Percentiles rank a stretch among this genome's conserved stretches.
Conservation (phyloP, 257 asterid species). For the Solanum acaule region DNA sequence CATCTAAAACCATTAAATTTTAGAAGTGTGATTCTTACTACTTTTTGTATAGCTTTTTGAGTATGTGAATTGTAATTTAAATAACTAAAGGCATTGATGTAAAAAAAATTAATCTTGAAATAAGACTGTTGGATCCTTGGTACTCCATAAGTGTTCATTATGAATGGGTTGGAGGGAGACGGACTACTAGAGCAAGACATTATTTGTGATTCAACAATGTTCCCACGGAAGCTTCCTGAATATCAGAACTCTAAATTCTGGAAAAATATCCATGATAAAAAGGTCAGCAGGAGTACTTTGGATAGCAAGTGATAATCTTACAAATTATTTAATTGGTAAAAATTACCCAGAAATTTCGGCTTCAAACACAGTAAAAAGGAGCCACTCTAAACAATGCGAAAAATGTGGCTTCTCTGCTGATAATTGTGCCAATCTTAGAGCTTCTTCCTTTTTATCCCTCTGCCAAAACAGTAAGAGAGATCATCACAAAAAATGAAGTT, state of each 20-base stretch:
- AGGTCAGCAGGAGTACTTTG: not conserved
- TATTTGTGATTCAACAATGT: not conserved
- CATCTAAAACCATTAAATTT: not conserved
- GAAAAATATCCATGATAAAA: not conserved
- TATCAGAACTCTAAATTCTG: not conserved
- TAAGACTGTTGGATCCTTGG: not conserved
- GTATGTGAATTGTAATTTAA: not conserved
- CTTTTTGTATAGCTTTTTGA: not conserved
- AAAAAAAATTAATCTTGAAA: not conserved
- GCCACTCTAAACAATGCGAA: conserved; percentile 99
- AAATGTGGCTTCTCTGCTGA: conserved; percentile 99
- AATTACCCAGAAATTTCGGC: conserved; percentile 89
- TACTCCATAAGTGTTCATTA: not conserved
- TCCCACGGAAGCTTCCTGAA: not conserved
- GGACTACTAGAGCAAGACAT: not conserved
- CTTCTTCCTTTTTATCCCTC: conserved; percentile 96
- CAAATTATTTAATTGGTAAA: not conserved
- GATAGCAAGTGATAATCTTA: not conserved
- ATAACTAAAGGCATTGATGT: not conserved
- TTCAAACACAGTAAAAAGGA: conserved; percentile 95
- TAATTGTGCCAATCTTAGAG: conserved; percentile 78
- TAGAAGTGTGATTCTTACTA: not conserved
- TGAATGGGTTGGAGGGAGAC: not conserved
- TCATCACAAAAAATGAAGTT: not conserved
- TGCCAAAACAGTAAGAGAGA: conserved; percentile 29